Conservation (phyloP, 2,329 filamentous ascomycete genomes). For the Aspergillus jensenii region DNA sequence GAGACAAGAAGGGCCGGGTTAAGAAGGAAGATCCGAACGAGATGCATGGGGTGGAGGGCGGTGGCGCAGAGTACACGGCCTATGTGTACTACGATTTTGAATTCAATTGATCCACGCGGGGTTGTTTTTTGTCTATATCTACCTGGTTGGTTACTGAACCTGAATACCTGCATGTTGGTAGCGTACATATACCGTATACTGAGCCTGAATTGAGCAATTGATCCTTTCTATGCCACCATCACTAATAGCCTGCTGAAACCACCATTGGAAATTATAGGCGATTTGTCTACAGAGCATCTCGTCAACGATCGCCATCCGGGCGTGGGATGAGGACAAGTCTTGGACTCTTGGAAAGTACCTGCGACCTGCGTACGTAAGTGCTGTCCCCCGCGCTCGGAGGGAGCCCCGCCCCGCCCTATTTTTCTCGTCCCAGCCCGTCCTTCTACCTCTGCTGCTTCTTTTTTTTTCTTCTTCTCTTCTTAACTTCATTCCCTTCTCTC, state of each 20-base stretch:
- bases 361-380: not conserved
- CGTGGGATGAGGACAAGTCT: conserved; percentile 1
- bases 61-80: conserved; percentile 83
- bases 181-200: conserved; percentile 11
- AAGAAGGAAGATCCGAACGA: conserved; percentile 90
- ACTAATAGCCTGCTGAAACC: not conserved
- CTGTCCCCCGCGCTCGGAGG: conserved; percentile 1
- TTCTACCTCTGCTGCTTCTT: not conserved
- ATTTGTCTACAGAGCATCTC: not conserved
- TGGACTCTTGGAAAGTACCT: not conserved
- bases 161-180: conserved; percentile 7
- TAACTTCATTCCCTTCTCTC: not conserved
- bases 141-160: conserved; percentile 9
- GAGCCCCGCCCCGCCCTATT: not conserved
- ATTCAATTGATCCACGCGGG: conserved; percentile 50
- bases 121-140: conserved; percentile 2
- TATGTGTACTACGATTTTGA: conserved; percentile 98
- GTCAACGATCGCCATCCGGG: not conserved
- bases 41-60: conserved; percentile 69
- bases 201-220: conserved; percentile 3
- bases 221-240: not conserved
- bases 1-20: conserved; percentile 89
- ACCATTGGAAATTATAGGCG: not conserved
- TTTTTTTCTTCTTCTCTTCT: not conserved
- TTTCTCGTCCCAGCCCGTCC: conserved; percentile 1